Percentiles rank a stretch among this genome's conserved stretches.
Evolutionary conservation across 495 filamentous ascomycete species (phyloP).

Genomic region (Tuber borchii): DNA sequence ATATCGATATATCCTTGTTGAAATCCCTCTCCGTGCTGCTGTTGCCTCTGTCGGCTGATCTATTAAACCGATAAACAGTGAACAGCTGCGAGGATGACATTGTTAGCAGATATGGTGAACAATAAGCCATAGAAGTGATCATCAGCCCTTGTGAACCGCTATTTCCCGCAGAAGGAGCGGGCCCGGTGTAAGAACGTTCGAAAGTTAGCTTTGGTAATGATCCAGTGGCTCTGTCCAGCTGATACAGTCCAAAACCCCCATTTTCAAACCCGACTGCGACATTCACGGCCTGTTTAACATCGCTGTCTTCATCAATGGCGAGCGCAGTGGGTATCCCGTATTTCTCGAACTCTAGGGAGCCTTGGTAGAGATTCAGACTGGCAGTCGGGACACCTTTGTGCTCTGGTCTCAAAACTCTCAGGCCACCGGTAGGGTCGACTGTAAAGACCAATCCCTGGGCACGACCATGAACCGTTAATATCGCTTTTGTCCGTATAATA

Average conservation of each 20-base stretch:
- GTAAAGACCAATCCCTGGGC: slow-evolving; percentile 70
- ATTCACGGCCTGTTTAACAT: slow-evolving; percentile 44
- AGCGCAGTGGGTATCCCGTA: slow-evolving; percentile 59
- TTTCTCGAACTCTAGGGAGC: slow-evolving; percentile 19
- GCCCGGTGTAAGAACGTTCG: slow-evolving; percentile 23
- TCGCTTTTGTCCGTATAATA: slow-evolving; percentile 9
- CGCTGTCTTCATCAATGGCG: slow-evolving; percentile 52
- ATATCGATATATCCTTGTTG: slow-evolving; percentile 22
- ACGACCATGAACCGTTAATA: slow-evolving; percentile 58
- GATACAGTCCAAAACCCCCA: slow-evolving; percentile 67
- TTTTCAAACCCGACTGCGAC: slow-evolving; percentile 70
- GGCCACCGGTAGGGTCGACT: slow-evolving; percentile 60
- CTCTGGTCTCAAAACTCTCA: slow-evolving; percentile 69
- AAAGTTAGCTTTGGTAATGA: slow-evolving; percentile 41
- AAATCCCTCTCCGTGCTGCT: slow-evolving; percentile 16
- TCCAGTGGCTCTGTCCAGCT: slow-evolving; percentile 51
- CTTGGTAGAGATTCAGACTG: slow-evolving; percentile 43
- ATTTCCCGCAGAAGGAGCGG: slow-evolving; percentile 13
- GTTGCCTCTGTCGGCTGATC: slow-evolving; percentile 29
- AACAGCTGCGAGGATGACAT: slow-evolving; percentile 59
- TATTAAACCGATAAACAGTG: slow-evolving; percentile 63
- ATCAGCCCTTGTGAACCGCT: slow-evolving; percentile 53
- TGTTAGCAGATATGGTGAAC: slow-evolving; percentile 69
- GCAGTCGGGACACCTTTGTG: slow-evolving; percentile 49
- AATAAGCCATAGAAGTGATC: slow-evolving; percentile 68